Evolutionary conservation across 768 basidiomycete species (phyloP).

Genomic region (Cyathus striatus): DNA sequence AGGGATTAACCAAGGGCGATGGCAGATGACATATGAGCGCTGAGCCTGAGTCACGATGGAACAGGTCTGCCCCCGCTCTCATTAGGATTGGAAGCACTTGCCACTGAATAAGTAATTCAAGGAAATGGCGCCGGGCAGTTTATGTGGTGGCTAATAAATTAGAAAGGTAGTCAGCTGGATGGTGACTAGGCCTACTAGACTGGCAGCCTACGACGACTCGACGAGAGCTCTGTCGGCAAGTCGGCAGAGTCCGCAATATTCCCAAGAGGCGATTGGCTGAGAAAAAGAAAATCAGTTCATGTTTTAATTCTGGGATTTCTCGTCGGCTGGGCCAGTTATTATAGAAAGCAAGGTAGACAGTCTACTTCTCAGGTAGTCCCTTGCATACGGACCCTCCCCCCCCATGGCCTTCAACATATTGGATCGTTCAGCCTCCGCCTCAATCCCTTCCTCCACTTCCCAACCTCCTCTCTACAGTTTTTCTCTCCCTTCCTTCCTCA

Average conservation of each 20-base stretch:
- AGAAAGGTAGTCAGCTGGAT: too few species aligned
- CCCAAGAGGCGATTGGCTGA: slow-evolving; percentile 30
- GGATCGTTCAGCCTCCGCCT: slow-evolving; percentile 31
- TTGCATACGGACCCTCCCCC: slow-evolving; percentile 11
- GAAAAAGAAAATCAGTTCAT: slow-evolving; percentile 31
- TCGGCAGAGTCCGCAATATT: slow-evolving; percentile 1
- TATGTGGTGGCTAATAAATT: too few species aligned
- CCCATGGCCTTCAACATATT: slow-evolving; percentile 29
- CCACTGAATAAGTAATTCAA: too few species aligned
- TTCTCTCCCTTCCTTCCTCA: slow-evolving; percentile 42
- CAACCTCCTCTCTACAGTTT: slow-evolving; percentile 35
- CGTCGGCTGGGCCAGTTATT: slow-evolving; percentile 1
- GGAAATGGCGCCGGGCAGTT: too few species aligned
- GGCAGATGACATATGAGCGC: too few species aligned
- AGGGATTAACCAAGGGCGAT: too few species aligned
- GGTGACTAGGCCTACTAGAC: too few species aligned
- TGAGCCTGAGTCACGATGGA: too few species aligned
- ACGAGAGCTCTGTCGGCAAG: neutral
- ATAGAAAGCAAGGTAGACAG: neutral
- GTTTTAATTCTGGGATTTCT: slow-evolving; percentile 18
- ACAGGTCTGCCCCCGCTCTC: too few species aligned
- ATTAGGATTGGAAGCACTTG: too few species aligned
- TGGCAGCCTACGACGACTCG: too few species aligned
- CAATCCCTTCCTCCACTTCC: slow-evolving; percentile 40
- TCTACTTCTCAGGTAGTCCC: neutral